These are phyloP conservation scores for Betula pendula DNA, from an alignment of 306 rosid species.

Conservation along the genomic window DNA sequence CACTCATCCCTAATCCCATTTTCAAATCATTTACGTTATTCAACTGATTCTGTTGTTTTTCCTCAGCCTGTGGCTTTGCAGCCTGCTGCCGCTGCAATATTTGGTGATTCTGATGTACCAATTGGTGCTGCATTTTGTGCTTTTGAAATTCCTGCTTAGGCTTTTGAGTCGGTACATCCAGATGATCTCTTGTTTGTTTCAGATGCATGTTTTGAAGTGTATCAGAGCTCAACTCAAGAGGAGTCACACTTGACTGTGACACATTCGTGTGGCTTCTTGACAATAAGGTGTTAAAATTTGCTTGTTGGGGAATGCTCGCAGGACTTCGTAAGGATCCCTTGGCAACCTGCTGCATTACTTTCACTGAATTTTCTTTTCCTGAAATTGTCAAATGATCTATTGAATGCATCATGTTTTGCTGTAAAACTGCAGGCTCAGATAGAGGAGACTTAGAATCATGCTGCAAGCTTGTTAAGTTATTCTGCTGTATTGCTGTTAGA, in stretches of 20 bases:
- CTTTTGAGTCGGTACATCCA: neutral
- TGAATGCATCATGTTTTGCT: slow-evolving; percentile 12
- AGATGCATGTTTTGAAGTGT: neutral
- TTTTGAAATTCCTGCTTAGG: neutral
- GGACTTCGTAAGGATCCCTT: neutral
- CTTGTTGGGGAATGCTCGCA: neutral
- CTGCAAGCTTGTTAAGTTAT: neutral
- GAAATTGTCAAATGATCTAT: slow-evolving; percentile 6
- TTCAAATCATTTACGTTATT: neutral
- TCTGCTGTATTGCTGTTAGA: neutral
- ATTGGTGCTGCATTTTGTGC: neutral
- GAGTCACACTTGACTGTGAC: neutral
- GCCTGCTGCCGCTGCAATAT: neutral
- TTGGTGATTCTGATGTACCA: neutral
- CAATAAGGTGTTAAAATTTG: neutral
- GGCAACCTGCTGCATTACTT: slow-evolving; percentile 1
- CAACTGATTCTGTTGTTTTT: neutral
- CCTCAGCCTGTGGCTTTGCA: neutral
- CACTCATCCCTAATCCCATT: neutral
- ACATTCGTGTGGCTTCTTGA: neutral
- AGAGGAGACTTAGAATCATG: neutral
- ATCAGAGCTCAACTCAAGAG: neutral
- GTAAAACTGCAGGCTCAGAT: slow-evolving; percentile 11
- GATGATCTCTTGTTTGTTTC: slow-evolving; percentile 10
- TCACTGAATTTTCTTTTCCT: slow-evolving; percentile 1